Conservation (phyloP, 2,329 filamentous ascomycete genomes). For the Colletotrichum melonis region DNA sequence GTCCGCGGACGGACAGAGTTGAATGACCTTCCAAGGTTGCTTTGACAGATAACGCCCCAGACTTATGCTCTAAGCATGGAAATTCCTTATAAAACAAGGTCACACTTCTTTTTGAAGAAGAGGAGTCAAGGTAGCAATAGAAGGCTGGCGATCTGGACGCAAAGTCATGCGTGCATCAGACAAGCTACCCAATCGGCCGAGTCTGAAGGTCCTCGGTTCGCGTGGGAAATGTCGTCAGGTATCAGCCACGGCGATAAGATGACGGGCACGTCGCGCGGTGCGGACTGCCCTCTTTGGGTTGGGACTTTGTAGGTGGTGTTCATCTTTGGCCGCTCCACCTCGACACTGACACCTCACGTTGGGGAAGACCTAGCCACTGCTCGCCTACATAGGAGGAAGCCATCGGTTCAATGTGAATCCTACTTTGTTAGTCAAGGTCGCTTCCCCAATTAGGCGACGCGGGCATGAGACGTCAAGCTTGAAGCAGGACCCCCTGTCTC, state of each 20-base stretch:
- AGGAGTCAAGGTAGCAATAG: not conserved
- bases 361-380: not conserved
- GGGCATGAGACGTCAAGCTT: not conserved
- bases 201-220: constrained; percentile 8
- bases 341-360: constrained; percentile 11
- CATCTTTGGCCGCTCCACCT: constrained; percentile 1
- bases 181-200: constrained; percentile 25
- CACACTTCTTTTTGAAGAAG: too few relatives aligned
- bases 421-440: not conserved
- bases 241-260: constrained; percentile 20
- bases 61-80: not conserved
- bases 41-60: not conserved
- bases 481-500: not conserved
- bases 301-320: not conserved
- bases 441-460: not conserved
- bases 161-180: constrained; percentile 27
- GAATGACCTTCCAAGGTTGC: not conserved
- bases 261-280: constrained; percentile 17
- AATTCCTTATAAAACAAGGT: not conserved
- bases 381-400: not conserved
- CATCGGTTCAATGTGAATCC: not conserved
- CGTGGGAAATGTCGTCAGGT: constrained; percentile 2
- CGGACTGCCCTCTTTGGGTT: constrained; percentile 8
- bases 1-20: constrained; percentile 3
- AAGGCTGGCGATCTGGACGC: constrained; percentile 9